Evolutionary conservation across 1,284 basidiomycete species (phyloP), one percentile per base, ranked within the genome.

Genomic region (Ustilago vetiveriae): DNA sequence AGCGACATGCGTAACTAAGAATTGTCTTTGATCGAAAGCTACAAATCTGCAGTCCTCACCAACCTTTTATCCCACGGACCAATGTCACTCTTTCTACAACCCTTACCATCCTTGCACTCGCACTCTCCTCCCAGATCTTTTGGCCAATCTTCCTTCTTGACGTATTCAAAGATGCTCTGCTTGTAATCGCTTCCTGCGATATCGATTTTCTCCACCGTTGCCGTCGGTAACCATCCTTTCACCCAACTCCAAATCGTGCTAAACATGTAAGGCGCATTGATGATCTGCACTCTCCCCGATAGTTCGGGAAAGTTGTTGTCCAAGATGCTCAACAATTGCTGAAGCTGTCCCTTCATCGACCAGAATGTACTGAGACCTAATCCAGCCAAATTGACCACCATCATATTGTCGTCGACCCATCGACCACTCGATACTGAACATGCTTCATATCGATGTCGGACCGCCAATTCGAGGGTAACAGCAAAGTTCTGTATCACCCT

Each of bases 251-350:
- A 81, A 37, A 78, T 76, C 3, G 75, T 78, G 40, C 58, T 68
- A 33, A 80, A 80, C 39, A 78, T 74, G 40, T 71, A 74, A 3
- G 76, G 78, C 13, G 76, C 75, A 45, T 80, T 80, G 55, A 81
- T 81, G 53, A 81, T 79, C 54, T 79, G 79, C 10, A 81, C 76
- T n/a, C 74, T 53, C 0, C 79, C 79, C 0, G 51, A 59, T 3
- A 81, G 50, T 38, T 81, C 79, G 6, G 79, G 79, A 44, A 76
- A 81, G 45, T 81, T 81, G 43, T 74, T 69, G 26, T 81, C 79
- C 5, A 81, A 54, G 9, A 77, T 70, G 8, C 17, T 13, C 13
- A 81, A 49, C 32, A 81, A 58, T 32, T 72, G 50, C 36, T 81
- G 79, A n/a, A 81, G 53, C 44, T 80, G 72, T 3, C 54, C 55